A percentile compares a stretch with the other conserved stretches of the same genome.
These are phyloP conservation scores for Tagetes patula DNA, from an alignment of 129 eudicot genomes.

Conservation along the genomic window DNA sequence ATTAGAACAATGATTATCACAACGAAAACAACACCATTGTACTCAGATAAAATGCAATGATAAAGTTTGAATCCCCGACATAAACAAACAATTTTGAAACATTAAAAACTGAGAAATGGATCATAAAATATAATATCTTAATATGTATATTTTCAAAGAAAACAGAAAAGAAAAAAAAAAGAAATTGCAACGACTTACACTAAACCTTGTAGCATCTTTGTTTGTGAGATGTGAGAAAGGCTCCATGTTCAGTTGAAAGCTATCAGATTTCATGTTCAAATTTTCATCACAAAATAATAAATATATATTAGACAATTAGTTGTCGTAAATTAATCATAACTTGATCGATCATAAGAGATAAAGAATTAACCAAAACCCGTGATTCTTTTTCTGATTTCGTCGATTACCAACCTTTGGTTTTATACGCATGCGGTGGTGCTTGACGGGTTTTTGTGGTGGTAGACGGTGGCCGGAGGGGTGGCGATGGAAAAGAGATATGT, in stretches of 20 bases:
- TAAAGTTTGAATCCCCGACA: no score
- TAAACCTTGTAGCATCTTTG: conserved; percentile 27
- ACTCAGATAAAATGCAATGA: no score
- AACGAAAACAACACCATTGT: no score
- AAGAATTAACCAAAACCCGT: neutral
- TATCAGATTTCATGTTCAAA: conserved; percentile 34
- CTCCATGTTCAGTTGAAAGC: conserved; percentile 37
- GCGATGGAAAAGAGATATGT: conserved; percentile 6
- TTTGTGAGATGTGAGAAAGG: conserved; percentile 35
- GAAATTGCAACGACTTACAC: conserved; percentile 22
- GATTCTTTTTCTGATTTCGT: neutral
- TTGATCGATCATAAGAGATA: neutral
- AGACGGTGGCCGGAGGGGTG: neutral
- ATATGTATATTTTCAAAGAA: no score
- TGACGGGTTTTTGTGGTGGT: neutral
- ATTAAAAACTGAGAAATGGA: no score
- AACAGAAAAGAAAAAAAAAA: neutral
- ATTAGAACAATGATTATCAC: no score
- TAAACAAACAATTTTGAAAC: no score
- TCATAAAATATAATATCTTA: no score
- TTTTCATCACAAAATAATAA: conserved; percentile 32
- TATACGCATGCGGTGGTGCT: neutral
- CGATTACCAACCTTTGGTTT: conserved; percentile 19
- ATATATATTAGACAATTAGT: conserved; percentile 4
- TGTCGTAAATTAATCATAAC: conserved; percentile 3